Conservation (phyloP, 1,139 yeast species). For the Candida tetrigidarum region DNA sequence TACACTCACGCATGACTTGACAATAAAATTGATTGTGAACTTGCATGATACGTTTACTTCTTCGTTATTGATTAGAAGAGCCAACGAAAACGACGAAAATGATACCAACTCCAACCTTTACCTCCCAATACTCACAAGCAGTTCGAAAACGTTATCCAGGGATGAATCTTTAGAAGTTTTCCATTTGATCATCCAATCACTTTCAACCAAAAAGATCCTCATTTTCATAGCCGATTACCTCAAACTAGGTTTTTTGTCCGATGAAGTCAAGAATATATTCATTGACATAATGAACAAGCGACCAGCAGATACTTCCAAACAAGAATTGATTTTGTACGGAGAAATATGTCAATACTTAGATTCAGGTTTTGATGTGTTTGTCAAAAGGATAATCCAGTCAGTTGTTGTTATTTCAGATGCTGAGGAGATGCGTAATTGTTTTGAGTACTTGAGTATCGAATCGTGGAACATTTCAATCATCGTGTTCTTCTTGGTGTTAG, state of each 20-base stretch:
- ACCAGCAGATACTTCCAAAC: conserved; percentile 19
- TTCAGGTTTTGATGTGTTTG: conserved; percentile 29
- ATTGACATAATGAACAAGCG: conserved; percentile 24
- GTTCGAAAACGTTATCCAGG: conserved; percentile 17
- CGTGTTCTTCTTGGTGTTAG: conserved; percentile 34
- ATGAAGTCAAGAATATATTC: conserved; percentile 21
- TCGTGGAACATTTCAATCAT: conserved; percentile 36
- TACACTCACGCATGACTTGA: conserved; percentile 21
- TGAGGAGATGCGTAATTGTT: conserved; percentile 29
- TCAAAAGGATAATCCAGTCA: conserved; percentile 39
- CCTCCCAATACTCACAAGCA: conserved; percentile 15
- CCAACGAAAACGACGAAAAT: conserved; percentile 4
- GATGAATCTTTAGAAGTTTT: conserved; percentile 27
- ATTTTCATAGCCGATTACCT: conserved; percentile 25
- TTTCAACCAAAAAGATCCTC: conserved; percentile 27
- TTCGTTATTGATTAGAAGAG: conserved; percentile 15
- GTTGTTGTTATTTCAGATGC: conserved; percentile 31
- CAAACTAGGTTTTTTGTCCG: conserved; percentile 11
- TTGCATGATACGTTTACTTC: conserved; percentile 39
- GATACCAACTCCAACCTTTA: conserved; percentile 17
- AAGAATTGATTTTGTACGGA: conserved; percentile 31
- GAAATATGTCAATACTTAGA: conserved; percentile 27
- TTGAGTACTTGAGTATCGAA: conserved; percentile 25
- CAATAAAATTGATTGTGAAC: conserved; percentile 17
- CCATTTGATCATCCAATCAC: conserved; percentile 25